phyloP scores from a whole-genome alignment of 2,329 filamentous ascomycete genomes.

The Colletotrichum truncatum region DNA sequence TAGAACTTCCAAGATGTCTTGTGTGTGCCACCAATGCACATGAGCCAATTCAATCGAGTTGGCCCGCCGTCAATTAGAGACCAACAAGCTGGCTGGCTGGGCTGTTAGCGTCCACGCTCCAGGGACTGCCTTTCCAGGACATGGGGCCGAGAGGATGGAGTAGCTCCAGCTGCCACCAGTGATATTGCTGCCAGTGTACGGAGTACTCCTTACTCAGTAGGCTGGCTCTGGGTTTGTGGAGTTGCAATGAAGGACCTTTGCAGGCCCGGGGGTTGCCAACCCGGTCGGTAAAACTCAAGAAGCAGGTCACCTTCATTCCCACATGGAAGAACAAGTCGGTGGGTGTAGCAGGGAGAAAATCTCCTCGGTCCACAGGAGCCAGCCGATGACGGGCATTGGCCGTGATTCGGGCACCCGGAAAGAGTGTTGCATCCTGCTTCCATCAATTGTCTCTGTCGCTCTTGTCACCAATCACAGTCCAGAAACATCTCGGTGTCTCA shows the following conservation, averaged over 20 bases:
- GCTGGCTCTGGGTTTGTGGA: neutral
- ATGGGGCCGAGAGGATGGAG: constrained; percentile 5
- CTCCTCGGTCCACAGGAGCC: neutral
- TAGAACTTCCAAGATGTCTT: neutral
- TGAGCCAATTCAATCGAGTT: constrained; percentile 9
- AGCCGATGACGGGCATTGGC: neutral
- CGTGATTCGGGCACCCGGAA: neutral
- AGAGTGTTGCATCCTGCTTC: neutral
- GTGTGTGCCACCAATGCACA: constrained; percentile 7
- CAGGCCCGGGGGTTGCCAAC: neutral
- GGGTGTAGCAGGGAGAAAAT: neutral
- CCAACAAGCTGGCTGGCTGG: neutral
- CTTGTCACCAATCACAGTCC: neutral
- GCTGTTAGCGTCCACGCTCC: constrained; percentile 1
- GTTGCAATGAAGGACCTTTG: neutral
- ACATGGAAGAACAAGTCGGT: neutral
- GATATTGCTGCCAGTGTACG: neutral
- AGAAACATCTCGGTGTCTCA: neutral
- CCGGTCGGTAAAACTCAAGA: neutral
- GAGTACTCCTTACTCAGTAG: neutral
- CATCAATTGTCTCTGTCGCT: neutral
- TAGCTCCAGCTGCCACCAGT: neutral
- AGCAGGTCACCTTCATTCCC: neutral
- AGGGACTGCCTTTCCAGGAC: constrained; percentile 6
- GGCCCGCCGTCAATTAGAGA: constrained; percentile 5